phyloP scores from a whole-genome alignment of 345 rosid species.

The Rubroshorea leprosula region DNA sequence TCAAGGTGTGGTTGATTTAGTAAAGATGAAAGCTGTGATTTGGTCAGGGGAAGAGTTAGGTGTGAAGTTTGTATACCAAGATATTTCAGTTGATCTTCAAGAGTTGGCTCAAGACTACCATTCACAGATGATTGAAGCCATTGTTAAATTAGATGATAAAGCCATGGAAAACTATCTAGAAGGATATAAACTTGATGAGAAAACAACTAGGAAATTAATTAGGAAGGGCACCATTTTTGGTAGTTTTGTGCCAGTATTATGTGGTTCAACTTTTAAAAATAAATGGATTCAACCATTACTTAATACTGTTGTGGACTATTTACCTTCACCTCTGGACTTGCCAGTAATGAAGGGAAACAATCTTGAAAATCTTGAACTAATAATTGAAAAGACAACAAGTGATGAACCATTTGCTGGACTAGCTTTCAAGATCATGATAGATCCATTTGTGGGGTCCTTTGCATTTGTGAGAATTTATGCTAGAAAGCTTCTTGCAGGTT shows the following conservation, averaged over 20 bases:
- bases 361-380: slow-evolving; percentile 75
- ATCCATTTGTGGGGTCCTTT: slow-evolving; percentile 90
- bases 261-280: slow-evolving; percentile 93
- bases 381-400: slow-evolving; percentile 47
- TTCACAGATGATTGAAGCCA: slow-evolving; percentile 54
- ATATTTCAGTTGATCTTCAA: slow-evolving; percentile 77
- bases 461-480: slow-evolving; percentile 89
- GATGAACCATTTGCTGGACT: slow-evolving; percentile 88
- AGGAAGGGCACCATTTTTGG: slow-evolving; percentile 71
- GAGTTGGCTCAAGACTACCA: slow-evolving; percentile 75
- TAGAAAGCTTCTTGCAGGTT: slow-evolving; percentile 78
- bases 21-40: slow-evolving; percentile 75
- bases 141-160: slow-evolving; percentile 80
- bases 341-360: slow-evolving; percentile 88
- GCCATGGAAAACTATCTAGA: slow-evolving; percentile 91
- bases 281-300: slow-evolving; percentile 95
- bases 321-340: slow-evolving; percentile 85
- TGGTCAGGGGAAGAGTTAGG: slow-evolving; percentile 99
- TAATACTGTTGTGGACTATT: slow-evolving; percentile 85
- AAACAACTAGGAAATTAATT: slow-evolving; percentile 60
- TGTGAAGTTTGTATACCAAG: slow-evolving; percentile 70
- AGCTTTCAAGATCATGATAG: slow-evolving; percentile 97
- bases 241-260: slow-evolving; percentile 77
- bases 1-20: slow-evolving; percentile 77
- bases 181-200: slow-evolving; percentile 91